Evolutionary conservation across 352 stramenopile species (phyloP).

Genomic region (Globisporangium takayamanum): DNA sequence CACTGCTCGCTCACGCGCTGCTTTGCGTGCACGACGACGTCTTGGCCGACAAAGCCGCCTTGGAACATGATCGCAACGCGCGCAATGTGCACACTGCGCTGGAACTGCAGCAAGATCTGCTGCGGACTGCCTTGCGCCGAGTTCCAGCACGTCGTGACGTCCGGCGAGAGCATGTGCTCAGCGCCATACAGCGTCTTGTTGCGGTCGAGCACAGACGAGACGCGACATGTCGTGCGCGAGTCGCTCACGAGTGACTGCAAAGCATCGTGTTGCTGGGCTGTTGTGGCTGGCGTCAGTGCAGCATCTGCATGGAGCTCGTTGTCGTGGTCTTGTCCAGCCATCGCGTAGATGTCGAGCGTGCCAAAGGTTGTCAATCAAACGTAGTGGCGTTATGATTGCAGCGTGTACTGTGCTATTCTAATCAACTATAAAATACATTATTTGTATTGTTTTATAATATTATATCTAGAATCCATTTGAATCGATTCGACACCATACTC

Average conservation of each 20-base stretch:
- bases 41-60: constrained; percentile 64
- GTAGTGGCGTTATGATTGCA: too few relatives aligned
- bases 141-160: constrained; percentile 61
- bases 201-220: constrained; percentile 63
- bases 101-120: constrained; percentile 54
- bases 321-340: too few relatives aligned
- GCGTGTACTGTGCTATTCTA: too few relatives aligned
- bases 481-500: too few relatives aligned
- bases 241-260: constrained; percentile 26
- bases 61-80: constrained; percentile 65
- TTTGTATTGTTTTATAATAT: too few relatives aligned
- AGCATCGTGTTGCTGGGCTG: not conserved
- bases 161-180: constrained; percentile 41
- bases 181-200: constrained; percentile 56
- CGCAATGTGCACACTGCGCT: constrained; percentile 34
- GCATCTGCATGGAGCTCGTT: too few relatives aligned
- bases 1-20: constrained; percentile 12
- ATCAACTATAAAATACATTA: too few relatives aligned
- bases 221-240: constrained; percentile 41
- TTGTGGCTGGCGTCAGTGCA: not conserved
- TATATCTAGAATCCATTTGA: too few relatives aligned
- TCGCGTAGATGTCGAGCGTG: not conserved
- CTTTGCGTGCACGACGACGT: constrained; percentile 37
- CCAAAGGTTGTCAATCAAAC: too few relatives aligned
- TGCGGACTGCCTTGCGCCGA: constrained; percentile 62